Base-by-base conservation (phyloP, 495 filamentous ascomycete species). In the Xylaria telfairii region DNA sequence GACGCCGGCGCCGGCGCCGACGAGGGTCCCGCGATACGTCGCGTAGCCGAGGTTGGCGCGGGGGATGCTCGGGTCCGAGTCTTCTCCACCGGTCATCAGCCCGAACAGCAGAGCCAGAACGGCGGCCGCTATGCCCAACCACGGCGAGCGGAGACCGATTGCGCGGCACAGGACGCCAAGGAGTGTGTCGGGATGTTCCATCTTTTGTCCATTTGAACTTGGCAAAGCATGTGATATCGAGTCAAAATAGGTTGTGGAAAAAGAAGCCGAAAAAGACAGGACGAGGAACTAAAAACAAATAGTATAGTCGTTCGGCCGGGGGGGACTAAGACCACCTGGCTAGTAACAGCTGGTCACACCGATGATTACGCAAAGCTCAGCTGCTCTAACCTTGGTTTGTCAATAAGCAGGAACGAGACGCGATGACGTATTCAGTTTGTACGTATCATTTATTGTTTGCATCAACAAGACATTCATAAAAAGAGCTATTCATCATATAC, bases 21-120 rank as follows among this genome's bases (percentile, higher is more conserved):
- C 76, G 1, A 69, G 60, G 15, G 69, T 57, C 9, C 80, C 80
- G 39, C 76, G 71, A 65, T 86, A 87, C 21, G 71, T 75, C 15
- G 84, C 81, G 68, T 87, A 86, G 21, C 76, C 79, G 15, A 87
- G 75, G 69, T 85, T 74, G 19, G 83, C 78, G 34, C 71, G 74
- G 39, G 72, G 71, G 1, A 26, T 47, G 32, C 8, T 42, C 19
- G 60, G 71, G 19, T 63, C 41, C 9, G 73, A 75, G 0, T 65
- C 61, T 5, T 69, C 3, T 2, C n/a, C n/a, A 1, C 64, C 47
- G n/a, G 54, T 37, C n/a, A 21, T 28, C 19, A 42, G n/a, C 26
- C 47, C 64, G 1, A 66, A n/a, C 1, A 54, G n/a, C 1, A 66
- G 47, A 32, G 46, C 64, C 47, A 54, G 28, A 32, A 49, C 19